Percentiles rank a stretch among this genome's conserved stretches.
Conservation (phyloP, 2,329 filamentous ascomycete genomes). For the Trichoderma koningiopsis region DNA sequence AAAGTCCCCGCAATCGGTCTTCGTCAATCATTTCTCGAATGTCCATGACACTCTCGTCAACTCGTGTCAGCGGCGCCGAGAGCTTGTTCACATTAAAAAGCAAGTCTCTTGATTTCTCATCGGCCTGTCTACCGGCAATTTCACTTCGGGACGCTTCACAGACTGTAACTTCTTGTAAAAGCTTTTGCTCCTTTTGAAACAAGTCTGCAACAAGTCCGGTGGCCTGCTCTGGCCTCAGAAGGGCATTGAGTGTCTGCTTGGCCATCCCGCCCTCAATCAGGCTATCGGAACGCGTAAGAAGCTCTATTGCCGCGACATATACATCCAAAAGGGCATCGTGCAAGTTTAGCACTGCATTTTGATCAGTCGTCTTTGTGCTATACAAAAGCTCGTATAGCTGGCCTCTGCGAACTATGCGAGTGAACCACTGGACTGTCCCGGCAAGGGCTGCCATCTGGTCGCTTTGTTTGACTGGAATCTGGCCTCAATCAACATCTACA, state of each 20-base stretch:
- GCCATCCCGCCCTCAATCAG: background rate
- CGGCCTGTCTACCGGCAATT: background rate
- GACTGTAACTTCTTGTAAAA: background rate
- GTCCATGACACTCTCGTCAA: background rate
- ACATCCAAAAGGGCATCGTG: slow-evolving; percentile 1
- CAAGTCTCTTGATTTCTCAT: background rate
- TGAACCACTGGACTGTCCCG: slow-evolving; percentile 11
- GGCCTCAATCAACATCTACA: background rate
- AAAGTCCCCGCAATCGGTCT: background rate
- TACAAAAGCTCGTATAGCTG: slow-evolving; percentile 15
- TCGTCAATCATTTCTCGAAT: background rate
- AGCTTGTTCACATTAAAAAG: background rate
- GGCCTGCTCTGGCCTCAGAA: background rate
- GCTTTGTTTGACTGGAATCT: slow-evolving; percentile 16
- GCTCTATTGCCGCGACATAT: slow-evolving; percentile 20
- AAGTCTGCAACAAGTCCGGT: background rate
- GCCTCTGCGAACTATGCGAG: slow-evolving; percentile 9
- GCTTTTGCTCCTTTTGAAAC: slow-evolving; percentile 1
- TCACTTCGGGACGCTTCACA: slow-evolving; percentile 6
- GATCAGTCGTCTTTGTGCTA: background rate
- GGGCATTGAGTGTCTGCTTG: background rate
- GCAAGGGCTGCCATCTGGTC: slow-evolving; percentile 20
- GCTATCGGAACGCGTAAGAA: slow-evolving; percentile 3
- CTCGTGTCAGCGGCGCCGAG: background rate
- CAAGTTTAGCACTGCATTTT: background rate